Evolutionary conservation across 1,284 basidiomycete genomes (phyloP).

Genomic region (Malassezia japonica): DNA sequence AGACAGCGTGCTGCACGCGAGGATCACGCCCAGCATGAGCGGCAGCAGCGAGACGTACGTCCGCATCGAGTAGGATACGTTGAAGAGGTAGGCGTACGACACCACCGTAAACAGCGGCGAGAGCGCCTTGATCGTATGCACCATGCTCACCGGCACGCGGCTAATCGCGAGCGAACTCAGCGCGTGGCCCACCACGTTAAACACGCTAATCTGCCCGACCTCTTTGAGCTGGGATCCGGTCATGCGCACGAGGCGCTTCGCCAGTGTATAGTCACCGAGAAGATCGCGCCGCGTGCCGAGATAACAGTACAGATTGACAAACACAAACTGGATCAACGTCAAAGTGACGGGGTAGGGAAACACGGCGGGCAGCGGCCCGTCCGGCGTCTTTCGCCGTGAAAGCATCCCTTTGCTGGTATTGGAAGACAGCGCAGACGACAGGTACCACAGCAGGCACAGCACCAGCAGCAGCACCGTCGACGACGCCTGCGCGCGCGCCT

Average conservation of each 20-base stretch:
- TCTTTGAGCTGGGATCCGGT: conserved; percentile 61
- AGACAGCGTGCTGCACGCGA: conserved; percentile 86
- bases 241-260: conserved; percentile 54
- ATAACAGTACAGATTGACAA: conserved; percentile 76
- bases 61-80: conserved; percentile 78
- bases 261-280: conserved; percentile 22
- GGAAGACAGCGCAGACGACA: conserved; percentile 70
- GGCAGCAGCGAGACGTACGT: conserved; percentile 93
- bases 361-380: conserved; percentile 48
- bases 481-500: conserved; percentile 3
- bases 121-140: conserved; percentile 96
- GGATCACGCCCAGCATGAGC: conserved; percentile 89
- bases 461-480: conserved; percentile 24
- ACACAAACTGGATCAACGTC: conserved; percentile 94
- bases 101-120: conserved; percentile 94
- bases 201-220: conserved; percentile 84
- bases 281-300: conserved; percentile 49
- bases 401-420: conserved; percentile 83
- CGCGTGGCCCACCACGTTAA: conserved; percentile 87
- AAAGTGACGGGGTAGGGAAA: conserved; percentile 81
- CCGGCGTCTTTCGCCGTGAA: conserved; percentile 11
- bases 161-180: conserved; percentile 94
- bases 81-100: conserved; percentile 82
- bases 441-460: conserved; percentile 46
- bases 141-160: conserved; percentile 88